Evolutionary conservation across 192 early-diverging fungal genomes (phyloP).

Genomic region (Entrophospora sp.): DNA sequence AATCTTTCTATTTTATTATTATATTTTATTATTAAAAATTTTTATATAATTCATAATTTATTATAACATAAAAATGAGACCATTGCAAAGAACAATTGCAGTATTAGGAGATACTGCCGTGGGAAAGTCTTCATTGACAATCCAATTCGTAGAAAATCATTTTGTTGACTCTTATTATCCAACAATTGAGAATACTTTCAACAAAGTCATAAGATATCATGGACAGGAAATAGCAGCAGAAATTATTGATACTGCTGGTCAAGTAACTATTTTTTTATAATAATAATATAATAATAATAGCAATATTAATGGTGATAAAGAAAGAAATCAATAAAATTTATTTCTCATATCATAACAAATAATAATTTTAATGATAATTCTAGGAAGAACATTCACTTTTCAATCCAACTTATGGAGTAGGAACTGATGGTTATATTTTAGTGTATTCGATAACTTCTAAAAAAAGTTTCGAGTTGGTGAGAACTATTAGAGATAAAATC

Average conservation of each 20-base stretch:
- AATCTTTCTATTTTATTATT: too few relatives aligned
- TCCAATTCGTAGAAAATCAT: slow-evolving; percentile 88
- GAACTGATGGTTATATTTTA: slow-evolving; percentile 91
- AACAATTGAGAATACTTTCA: slow-evolving; percentile 89
- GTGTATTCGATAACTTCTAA: slow-evolving; percentile 85
- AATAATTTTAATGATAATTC: slow-evolving; percentile 5
- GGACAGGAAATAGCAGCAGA: slow-evolving; percentile 80
- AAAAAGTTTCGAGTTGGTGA: slow-evolving; percentile 82
- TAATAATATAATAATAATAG: too few relatives aligned
- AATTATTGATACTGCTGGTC: slow-evolving; percentile 95
- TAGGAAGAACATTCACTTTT: slow-evolving; percentile 92
- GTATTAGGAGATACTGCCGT: too few relatives aligned
- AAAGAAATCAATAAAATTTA: too few relatives aligned
- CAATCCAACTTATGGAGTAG: slow-evolving; percentile 80
- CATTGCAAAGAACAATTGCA: too few relatives aligned
- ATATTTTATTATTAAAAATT: too few relatives aligned
- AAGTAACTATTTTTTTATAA: too few relatives aligned
- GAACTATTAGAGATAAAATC: slow-evolving; percentile 89
- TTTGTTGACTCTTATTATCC: slow-evolving; percentile 92
- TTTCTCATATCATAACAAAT: neutral
- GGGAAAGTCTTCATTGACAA: slow-evolving; percentile 84
- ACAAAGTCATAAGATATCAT: slow-evolving; percentile 72
- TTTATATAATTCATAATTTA: too few relatives aligned
- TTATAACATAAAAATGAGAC: too few relatives aligned
- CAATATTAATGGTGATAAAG: too few relatives aligned